Percentiles rank a stretch among this genome's conserved stretches.
phyloP scores from a whole-genome alignment of 2,329 filamentous ascomycete genomes.

The Coniochaeta prunicola region DNA sequence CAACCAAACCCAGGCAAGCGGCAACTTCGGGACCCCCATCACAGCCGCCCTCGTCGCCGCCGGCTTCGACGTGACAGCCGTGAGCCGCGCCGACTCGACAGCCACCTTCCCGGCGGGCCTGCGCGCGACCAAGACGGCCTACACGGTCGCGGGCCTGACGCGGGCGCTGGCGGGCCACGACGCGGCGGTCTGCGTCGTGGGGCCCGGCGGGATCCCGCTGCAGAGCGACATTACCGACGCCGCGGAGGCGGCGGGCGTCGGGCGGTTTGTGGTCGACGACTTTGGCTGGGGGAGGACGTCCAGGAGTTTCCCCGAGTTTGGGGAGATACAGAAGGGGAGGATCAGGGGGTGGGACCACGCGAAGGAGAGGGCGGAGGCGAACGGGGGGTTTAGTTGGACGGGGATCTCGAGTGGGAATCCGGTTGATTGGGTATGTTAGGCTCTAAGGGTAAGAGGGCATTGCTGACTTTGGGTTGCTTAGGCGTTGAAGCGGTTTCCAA shows the following conservation, averaged over 20 bases:
- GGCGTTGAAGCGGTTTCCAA: not conserved
- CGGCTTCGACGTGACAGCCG: constrained; percentile 27
- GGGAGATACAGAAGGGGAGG: not conserved
- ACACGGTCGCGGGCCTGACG: constrained; percentile 25
- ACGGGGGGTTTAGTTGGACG: not conserved
- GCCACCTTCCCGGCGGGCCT: constrained; percentile 21
- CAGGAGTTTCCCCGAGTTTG: not conserved
- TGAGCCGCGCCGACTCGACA: constrained; percentile 31
- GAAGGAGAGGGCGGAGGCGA: not conserved
- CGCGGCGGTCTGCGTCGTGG: constrained; percentile 46
- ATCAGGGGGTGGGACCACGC: not conserved
- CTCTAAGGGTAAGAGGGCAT: not conserved
- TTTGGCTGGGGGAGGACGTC: constrained; percentile 25
- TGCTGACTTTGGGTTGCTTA: not conserved
- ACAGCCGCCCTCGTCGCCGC: constrained; percentile 7
- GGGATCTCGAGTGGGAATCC: not conserved
- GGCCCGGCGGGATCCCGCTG: constrained; percentile 18
- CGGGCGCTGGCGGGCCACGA: constrained; percentile 48
- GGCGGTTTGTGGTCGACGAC: constrained; percentile 56
- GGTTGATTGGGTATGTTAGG: not conserved
- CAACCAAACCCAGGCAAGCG: constrained; percentile 6
- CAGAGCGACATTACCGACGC: constrained; percentile 50
- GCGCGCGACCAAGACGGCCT: constrained; percentile 27
- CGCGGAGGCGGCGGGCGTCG: constrained; percentile 48
- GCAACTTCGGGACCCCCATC: constrained; percentile 22